phyloP scores from a whole-genome alignment of 202 grass and related monocot genomes.

The Saccharum hybrid region DNA sequence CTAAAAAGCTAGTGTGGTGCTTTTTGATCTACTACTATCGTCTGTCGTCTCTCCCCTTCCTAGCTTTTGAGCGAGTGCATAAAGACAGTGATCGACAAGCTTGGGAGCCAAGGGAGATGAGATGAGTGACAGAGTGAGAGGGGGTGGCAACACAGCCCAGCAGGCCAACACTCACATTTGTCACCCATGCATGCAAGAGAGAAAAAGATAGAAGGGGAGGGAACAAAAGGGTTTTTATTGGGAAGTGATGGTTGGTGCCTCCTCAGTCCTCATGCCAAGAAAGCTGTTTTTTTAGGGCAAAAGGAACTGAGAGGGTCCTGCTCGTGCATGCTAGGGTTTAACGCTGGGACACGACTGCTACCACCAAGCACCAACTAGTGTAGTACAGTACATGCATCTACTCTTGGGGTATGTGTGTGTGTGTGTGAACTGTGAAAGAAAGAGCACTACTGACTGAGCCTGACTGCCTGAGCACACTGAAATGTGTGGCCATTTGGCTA shows the following conservation, averaged over 20 bases:
- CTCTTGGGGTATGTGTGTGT: background rate
- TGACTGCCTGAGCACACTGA: constrained; percentile 44
- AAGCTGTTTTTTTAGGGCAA: constrained; percentile 54
- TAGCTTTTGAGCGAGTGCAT: constrained; percentile 45
- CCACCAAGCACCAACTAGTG: too few relatives aligned
- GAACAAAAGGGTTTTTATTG: constrained; percentile 47
- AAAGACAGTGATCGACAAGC: constrained; percentile 56
- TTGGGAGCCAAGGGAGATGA: constrained; percentile 60
- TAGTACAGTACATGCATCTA: too few relatives aligned
- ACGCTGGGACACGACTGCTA: constrained; percentile 27
- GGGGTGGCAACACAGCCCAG: constrained; percentile 26
- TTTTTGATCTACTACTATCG: too few relatives aligned
- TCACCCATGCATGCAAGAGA: constrained; percentile 47
- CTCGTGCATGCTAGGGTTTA: constrained; percentile 46
- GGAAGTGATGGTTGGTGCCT: constrained; percentile 68
- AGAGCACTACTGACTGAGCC: constrained; percentile 10
- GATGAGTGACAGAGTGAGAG: background rate
- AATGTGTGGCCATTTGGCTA: constrained; percentile 54
- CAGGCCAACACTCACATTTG: constrained; percentile 60
- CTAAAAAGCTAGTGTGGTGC: constrained; percentile 36
- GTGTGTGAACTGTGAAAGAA: background rate
- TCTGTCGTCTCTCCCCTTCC: background rate
- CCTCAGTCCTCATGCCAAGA: constrained; percentile 68
- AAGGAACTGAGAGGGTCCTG: constrained; percentile 35
- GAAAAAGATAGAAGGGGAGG: background rate